Evolutionary conservation across 75 land plant genomes (phyloP).

Genomic region (Chamaecyparis obtusa): DNA sequence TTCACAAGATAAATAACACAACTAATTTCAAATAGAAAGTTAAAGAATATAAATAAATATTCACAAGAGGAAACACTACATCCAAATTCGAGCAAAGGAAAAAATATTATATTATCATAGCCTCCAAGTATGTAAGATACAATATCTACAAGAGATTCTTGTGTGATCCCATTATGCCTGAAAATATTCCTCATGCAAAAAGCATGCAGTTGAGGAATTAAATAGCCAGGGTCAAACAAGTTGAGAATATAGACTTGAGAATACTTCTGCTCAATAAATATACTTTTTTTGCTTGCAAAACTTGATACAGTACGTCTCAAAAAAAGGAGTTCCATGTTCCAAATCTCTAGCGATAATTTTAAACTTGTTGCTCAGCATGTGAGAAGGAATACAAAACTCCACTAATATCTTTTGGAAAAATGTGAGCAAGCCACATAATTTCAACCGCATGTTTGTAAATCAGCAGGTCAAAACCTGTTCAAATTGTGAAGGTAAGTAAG

Average conservation of each 20-base stretch:
- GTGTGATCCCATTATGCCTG: background rate
- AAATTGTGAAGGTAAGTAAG: background rate
- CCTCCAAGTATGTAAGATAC: background rate
- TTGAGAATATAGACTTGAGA: background rate
- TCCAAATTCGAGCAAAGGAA: background rate
- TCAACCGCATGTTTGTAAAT: background rate
- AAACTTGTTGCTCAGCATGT: background rate
- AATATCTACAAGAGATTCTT: background rate
- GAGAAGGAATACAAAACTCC: background rate
- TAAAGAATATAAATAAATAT: background rate
- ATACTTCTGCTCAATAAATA: background rate
- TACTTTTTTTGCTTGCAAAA: background rate
- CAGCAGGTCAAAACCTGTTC: slow-evolving; percentile 5
- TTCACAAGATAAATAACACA: background rate
- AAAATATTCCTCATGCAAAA: background rate
- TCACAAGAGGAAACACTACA: background rate
- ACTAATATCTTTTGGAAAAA: background rate
- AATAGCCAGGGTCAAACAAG: background rate
- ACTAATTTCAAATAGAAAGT: background rate
- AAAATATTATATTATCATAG: background rate
- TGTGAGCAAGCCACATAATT: background rate
- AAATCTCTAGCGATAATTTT: background rate
- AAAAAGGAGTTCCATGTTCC: background rate
- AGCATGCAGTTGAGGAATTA: background rate
- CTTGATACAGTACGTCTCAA: background rate